Evolutionary conservation across 1,284 basidiomycete species (phyloP).

Genomic region (Boletellus deceptivus): DNA sequence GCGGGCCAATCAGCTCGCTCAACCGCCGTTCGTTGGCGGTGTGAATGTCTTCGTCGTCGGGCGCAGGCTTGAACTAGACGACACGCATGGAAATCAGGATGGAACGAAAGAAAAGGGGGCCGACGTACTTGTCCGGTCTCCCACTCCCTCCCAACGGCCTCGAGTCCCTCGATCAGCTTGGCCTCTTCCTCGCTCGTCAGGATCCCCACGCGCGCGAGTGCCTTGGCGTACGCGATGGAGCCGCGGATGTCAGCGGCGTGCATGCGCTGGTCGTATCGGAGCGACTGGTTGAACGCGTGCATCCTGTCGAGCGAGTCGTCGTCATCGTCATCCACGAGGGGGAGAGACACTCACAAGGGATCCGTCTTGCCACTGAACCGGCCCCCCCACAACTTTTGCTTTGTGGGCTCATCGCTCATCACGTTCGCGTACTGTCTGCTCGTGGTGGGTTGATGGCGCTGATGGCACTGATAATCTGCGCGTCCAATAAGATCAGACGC

Average conservation of each 20-base stretch:
- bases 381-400: conserved; percentile 87
- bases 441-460: too few species aligned
- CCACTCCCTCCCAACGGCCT: conserved; percentile 85
- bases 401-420: conserved; percentile 63
- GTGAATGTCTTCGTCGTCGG: conserved; percentile 97
- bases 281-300: conserved; percentile 94
- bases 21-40: conserved; percentile 98
- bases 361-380: conserved; percentile 87
- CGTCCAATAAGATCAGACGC: too few species aligned
- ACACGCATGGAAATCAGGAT: neutral
- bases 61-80: conserved; percentile 63
- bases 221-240: conserved; percentile 94
- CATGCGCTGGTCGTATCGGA: conserved; percentile 95
- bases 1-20: conserved; percentile 88
- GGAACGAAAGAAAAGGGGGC: neutral
- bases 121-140: conserved; percentile 58
- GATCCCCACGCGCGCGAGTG: conserved; percentile 77
- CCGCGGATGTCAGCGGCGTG: conserved; percentile 89
- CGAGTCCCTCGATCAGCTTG: conserved; percentile 79
- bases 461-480: too few species aligned
- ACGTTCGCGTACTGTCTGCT: neutral
- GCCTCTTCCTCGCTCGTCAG: conserved; percentile 73
- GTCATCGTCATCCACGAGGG: neutral
- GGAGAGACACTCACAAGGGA: conserved; percentile 60
- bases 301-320: conserved; percentile 53